Evolutionary conservation across 495 filamentous ascomycete genomes (phyloP).

Genomic region (Xylaria curta): DNA sequence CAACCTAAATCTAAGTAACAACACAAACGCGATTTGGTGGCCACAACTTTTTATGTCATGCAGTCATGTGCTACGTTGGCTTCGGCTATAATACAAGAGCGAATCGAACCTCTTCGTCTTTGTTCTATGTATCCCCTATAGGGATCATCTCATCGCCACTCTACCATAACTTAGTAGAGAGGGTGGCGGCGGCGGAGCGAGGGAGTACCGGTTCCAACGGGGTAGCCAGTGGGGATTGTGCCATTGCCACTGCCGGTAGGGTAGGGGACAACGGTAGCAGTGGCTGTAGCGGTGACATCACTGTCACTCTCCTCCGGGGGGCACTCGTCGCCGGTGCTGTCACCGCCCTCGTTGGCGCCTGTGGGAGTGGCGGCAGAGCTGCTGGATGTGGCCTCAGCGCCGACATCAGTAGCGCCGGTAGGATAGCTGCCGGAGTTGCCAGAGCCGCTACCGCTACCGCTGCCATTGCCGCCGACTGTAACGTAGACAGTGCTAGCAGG

Average conservation of each 20-base stretch:
- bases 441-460: neutral
- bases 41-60: conserved; percentile 22
- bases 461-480: conserved; percentile 32
- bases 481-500: conserved; percentile 50
- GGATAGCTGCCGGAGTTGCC: conserved; percentile 6
- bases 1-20: conserved; percentile 10
- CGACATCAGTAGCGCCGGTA: conserved; percentile 18
- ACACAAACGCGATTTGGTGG: conserved; percentile 8
- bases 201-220: conserved; percentile 18
- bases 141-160: neutral
- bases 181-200: neutral
- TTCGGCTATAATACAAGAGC: conserved; percentile 21
- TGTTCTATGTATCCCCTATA: neutral
- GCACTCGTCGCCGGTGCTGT: conserved; percentile 35
- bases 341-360: conserved; percentile 26
- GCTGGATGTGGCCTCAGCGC: conserved; percentile 22
- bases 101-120: conserved; percentile 21
- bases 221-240: conserved; percentile 28
- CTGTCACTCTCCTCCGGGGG: conserved; percentile 41
- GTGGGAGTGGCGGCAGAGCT: conserved; percentile 22
- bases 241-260: conserved; percentile 41
- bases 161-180: conserved; percentile 18
- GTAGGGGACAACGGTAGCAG: conserved; percentile 39
- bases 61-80: conserved; percentile 10
- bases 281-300: conserved; percentile 37